Evolutionary conservation across 169 alveolate species (phyloP).

Genomic region (Fabrea salina): DNA sequence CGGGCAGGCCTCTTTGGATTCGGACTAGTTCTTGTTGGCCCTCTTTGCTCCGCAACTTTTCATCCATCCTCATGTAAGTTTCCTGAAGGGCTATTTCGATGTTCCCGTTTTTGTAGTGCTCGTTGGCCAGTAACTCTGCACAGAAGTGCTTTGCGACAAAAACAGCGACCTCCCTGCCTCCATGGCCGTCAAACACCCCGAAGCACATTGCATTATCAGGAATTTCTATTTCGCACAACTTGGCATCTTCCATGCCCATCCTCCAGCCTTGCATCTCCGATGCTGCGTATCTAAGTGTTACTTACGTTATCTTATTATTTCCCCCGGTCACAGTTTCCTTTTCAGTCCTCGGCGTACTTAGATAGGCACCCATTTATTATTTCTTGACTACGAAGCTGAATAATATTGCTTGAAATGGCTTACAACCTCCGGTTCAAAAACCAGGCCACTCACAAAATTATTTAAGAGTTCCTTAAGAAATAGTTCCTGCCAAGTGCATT

Average conservation of each 20-base stretch:
- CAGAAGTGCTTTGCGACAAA: constrained; percentile 59
- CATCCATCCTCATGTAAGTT: constrained; percentile 55
- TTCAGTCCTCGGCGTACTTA: not conserved
- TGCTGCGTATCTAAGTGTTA: constrained; percentile 29
- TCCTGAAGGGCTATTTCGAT: constrained; percentile 51
- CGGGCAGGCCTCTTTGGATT: constrained; percentile 27
- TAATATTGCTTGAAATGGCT: no score
- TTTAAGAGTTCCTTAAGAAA: no score
- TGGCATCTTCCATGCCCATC: constrained; percentile 61
- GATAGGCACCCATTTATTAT: not conserved
- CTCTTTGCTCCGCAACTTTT: constrained; percentile 9
- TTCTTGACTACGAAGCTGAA: not conserved
- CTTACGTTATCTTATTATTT: not conserved
- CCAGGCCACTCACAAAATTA: no score
- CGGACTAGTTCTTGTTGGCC: constrained; percentile 30
- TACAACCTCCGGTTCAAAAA: no score
- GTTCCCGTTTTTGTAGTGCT: constrained; percentile 39
- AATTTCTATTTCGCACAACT: constrained; percentile 31
- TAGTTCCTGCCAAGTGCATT: no score
- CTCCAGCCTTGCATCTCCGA: constrained; percentile 62
- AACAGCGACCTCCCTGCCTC: constrained; percentile 82
- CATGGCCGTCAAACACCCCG: constrained; percentile 88
- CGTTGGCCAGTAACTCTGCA: constrained; percentile 8
- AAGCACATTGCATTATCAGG: constrained; percentile 41
- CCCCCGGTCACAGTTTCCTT: not conserved